Conservation (phyloP, 192 early-diverging fungal species). For the Backusella parvicylindrica region DNA sequence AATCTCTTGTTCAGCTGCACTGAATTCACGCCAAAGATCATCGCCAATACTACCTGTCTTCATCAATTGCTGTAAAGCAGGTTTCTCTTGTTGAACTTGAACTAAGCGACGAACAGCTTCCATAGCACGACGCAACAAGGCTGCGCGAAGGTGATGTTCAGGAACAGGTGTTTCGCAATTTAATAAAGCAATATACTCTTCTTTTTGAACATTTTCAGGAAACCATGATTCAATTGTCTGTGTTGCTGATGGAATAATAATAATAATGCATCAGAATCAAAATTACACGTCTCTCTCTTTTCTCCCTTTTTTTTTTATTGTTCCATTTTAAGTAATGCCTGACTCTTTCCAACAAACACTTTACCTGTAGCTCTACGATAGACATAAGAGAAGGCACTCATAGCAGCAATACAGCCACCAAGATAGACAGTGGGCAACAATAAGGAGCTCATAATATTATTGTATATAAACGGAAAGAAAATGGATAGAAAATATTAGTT, state of each 20-base stretch:
- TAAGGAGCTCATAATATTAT: constrained; percentile 24
- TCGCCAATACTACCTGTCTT: constrained; percentile 80
- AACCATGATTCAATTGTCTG: constrained; percentile 68
- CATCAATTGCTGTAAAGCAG: constrained; percentile 67
- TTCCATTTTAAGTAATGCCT: no score
- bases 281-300: not conserved
- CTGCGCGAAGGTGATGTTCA: constrained; percentile 62
- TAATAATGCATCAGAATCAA: not conserved
- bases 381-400: constrained; percentile 36
- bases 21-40: constrained; percentile 74
- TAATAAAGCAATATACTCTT: constrained; percentile 63
- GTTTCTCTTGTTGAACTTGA: constrained; percentile 79
- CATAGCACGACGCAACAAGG: constrained; percentile 79
- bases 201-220: constrained; percentile 52
- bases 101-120: constrained; percentile 70
- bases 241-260: constrained; percentile 12
- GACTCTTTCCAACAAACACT: not conserved
- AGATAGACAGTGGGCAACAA: constrained; percentile 35
- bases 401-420: constrained; percentile 38
- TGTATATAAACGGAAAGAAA: not conserved
- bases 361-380: constrained; percentile 35
- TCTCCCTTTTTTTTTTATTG: not conserved
- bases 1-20: constrained; percentile 73
- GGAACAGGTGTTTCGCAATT: constrained; percentile 53
- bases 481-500: not conserved